Percentiles rank a stretch among this genome's conserved stretches.
These are phyloP conservation scores for Allium fistulosum DNA, from an alignment of 106 monocot genomes.

Conservation along the genomic window DNA sequence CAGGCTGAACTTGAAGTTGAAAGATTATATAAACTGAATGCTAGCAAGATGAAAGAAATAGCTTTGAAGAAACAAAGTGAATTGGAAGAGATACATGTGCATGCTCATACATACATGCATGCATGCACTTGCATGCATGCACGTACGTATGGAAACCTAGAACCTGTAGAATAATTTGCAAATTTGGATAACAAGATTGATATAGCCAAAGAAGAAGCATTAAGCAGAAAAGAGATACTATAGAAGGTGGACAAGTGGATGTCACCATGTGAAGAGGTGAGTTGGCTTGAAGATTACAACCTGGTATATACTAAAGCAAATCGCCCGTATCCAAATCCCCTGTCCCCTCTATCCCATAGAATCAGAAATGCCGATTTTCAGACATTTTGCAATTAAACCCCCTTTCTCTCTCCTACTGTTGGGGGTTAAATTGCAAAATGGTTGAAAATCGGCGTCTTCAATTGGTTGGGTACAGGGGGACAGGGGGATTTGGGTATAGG, in stretches of 20 bases:
- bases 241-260: conserved; percentile 98
- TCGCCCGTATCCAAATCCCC: too few species aligned
- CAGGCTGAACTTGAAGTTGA: conserved; percentile 98
- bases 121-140: conserved; percentile 78
- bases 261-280: conserved; percentile 98
- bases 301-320: too few species aligned
- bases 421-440: too few species aligned
- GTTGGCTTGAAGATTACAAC: conserved; percentile 99
- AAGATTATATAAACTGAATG: conserved; percentile 78
- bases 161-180: conserved; percentile 81
- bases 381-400: too few species aligned
- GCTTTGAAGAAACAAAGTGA: conserved; percentile 89
- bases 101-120: conserved; percentile 80
- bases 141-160: conserved; percentile 72
- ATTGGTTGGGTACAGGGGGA: too few species aligned
- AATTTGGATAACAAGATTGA: conserved; percentile 86
- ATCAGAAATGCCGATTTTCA: too few species aligned
- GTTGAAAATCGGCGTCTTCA: too few species aligned
- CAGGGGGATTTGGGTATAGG: too few species aligned
- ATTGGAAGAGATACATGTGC: conserved; percentile 81
- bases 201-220: conserved; percentile 82
- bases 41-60: conserved; percentile 99
- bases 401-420: too few species aligned
- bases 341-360: too few species aligned
- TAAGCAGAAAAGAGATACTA: conserved; percentile 93